Conservation (phyloP, 805 yeast genomes). For the Ogataea parapolymorpha region DNA sequence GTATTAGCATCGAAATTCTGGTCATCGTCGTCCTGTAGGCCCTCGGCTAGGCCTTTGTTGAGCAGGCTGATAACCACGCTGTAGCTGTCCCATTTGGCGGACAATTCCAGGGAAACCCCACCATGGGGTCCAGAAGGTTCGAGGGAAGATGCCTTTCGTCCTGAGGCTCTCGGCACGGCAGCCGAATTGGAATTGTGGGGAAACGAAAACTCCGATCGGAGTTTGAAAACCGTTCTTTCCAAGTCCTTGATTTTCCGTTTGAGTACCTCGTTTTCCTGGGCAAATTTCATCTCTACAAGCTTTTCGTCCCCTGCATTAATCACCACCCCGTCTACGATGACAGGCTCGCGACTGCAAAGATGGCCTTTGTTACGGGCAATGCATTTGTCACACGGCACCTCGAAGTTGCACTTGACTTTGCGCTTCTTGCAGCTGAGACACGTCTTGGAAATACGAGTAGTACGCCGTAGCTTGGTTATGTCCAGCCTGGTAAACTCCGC, state of each 20-base stretch:
- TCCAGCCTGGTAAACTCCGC: conserved; percentile 7
- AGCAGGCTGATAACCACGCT: conserved; percentile 24
- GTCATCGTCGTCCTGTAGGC: conserved; percentile 23
- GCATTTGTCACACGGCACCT: conserved; percentile 45
- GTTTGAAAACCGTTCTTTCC: conserved; percentile 21
- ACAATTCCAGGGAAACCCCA: conserved; percentile 2
- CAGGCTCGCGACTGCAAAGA: conserved; percentile 33
- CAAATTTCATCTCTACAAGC: neutral
- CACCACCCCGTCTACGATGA: conserved; percentile 33
- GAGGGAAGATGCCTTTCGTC: neutral
- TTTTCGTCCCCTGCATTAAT: conserved; percentile 22
- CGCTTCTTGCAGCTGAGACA: conserved; percentile 45
- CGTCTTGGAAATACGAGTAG: conserved; percentile 38
- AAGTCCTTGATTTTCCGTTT: conserved; percentile 23
- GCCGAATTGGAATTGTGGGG: neutral
- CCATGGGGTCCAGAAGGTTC: neutral
- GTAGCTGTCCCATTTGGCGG: conserved; percentile 26
- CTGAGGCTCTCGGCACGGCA: neutral
- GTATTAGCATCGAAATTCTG: conserved; percentile 26
- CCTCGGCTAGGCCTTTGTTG: conserved; percentile 25
- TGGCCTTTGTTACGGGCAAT: conserved; percentile 31
- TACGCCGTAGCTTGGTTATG: conserved; percentile 21
- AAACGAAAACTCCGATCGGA: conserved; percentile 1
- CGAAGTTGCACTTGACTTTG: conserved; percentile 48
- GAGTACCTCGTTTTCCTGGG: neutral